These are phyloP conservation scores for Sonneratia alba DNA, from an alignment of 345 rosid species.

Conservation along the genomic window DNA sequence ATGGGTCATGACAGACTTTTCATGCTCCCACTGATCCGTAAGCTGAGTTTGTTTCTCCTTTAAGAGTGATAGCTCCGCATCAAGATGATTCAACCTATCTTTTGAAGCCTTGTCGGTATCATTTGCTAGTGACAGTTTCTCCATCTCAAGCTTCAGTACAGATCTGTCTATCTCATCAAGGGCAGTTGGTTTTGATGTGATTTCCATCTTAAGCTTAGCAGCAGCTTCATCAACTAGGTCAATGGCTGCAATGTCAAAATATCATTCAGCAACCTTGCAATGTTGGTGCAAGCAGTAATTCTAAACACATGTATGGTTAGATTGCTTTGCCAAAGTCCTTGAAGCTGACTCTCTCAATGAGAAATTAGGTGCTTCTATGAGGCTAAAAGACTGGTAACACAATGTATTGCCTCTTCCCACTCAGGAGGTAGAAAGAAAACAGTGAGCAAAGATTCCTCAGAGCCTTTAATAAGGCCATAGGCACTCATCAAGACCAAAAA, in stretches of 20 bases:
- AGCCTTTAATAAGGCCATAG: not conserved
- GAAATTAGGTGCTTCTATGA: not conserved
- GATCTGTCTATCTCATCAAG: constrained; percentile 95
- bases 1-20: constrained; percentile 89
- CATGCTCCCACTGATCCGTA: constrained; percentile 98
- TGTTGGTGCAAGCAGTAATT: not conserved
- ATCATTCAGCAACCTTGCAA: not conserved
- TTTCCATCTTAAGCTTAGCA: constrained; percentile 97
- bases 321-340: not conserved
- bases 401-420: not conserved
- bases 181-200: constrained; percentile 95
- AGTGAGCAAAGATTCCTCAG: not conserved
- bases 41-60: constrained; percentile 78
- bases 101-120: constrained; percentile 90
- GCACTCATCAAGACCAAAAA: not conserved
- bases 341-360: not conserved
- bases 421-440: not conserved
- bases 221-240: constrained; percentile 99
- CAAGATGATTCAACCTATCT: constrained; percentile 82
- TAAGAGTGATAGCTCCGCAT: constrained; percentile 57
- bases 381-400: not conserved
- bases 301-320: not conserved
- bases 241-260: constrained; percentile 49
- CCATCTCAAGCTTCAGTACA: constrained; percentile 94
- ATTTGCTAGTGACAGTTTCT: constrained; percentile 83